Base-by-base conservation (phyloP, 768 basidiomycete genomes). In the Mycena albidolilacea region DNA sequence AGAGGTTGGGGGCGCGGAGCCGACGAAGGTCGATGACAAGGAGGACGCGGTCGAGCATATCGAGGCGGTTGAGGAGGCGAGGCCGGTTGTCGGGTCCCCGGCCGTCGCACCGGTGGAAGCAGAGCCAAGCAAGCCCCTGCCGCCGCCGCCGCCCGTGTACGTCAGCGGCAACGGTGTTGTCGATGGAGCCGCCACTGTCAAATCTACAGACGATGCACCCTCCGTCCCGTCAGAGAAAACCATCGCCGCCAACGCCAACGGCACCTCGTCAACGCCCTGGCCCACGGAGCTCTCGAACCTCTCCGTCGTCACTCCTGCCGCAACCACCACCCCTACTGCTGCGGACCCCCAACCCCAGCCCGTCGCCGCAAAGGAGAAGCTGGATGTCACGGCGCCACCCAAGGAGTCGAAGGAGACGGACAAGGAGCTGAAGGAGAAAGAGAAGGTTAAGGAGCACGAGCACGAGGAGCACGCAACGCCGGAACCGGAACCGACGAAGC, bases 81-180 rank as follows among this genome's bases (percentile, higher is more conserved):
- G 74, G 82, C 73, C 59, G 80, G 81, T 69, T 75, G 95, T 95
- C 80, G 92, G 88, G 74, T 95, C 96, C 91, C 90, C 92, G 0
- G 86, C 95, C 63, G 39, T 43, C 58, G 37, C 43, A 8, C 2
- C 57, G 10, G n/a, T 58, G 46, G 48, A 43, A 43, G 14, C 41
- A 43, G 41, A 50, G 19, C 7, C 39, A 37, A n/a, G 38, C 23
- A 60, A 48, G 37, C 21, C 58, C 7, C 10, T 19, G 21, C n/a
- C 52, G 52, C 23, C 21, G 8, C 5, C 23, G 8, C 52, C 52
- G 23, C 23, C 52, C 19, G 19, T 50, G 41, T 58, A 54, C 37
- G 65, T 71, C 59, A 71, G 67, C 8, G 67, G 58, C 50, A 71
- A 72, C 8, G 67, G 67, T 50, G 48, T 50, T n/a, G 14, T n/a